A percentile compares a stretch with the other conserved stretches of the same genome.
These are phyloP conservation scores for Linderniella brevidens DNA, from an alignment of 257 asterid genomes.

Conservation along the genomic window DNA sequence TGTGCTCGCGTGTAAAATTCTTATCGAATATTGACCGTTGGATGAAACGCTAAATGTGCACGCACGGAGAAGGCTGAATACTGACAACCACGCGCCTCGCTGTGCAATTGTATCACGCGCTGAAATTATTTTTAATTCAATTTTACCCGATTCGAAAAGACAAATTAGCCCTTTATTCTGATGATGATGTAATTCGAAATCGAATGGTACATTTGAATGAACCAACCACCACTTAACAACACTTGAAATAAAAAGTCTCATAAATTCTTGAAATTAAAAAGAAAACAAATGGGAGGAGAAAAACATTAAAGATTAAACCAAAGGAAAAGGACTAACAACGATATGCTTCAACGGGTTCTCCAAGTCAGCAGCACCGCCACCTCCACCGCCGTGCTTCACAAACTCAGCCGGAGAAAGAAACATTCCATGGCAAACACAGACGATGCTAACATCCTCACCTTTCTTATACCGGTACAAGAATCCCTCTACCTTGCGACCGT, in stretches of 20 bases:
- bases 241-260: too few species aligned
- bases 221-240: too few species aligned
- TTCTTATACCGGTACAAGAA: slow-evolving; percentile 45
- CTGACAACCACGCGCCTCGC: too few species aligned
- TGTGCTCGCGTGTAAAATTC: slow-evolving; percentile 9
- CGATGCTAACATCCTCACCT: slow-evolving; percentile 65
- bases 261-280: too few species aligned
- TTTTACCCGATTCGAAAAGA: too few species aligned
- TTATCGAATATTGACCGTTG: slow-evolving; percentile 11
- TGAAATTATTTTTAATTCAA: slow-evolving; percentile 4
- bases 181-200: too few species aligned
- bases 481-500: slow-evolving; percentile 44
- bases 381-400: slow-evolving; percentile 61
- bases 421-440: slow-evolving; percentile 75
- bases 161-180: too few species aligned
- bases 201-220: too few species aligned
- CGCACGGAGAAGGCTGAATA: too few species aligned
- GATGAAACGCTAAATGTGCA: slow-evolving; percentile 10
- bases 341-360: slow-evolving; percentile 66
- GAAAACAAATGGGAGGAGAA: too few species aligned
- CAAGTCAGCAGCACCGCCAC: slow-evolving; percentile 48
- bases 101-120: too few species aligned
- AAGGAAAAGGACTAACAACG: slow-evolving; percentile 39
- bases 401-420: slow-evolving; percentile 73
- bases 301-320: slow-evolving; percentile 12